Evolutionary conservation across 129 eudicot genomes (phyloP).

Genomic region (Centrapalus pauciflorus): DNA sequence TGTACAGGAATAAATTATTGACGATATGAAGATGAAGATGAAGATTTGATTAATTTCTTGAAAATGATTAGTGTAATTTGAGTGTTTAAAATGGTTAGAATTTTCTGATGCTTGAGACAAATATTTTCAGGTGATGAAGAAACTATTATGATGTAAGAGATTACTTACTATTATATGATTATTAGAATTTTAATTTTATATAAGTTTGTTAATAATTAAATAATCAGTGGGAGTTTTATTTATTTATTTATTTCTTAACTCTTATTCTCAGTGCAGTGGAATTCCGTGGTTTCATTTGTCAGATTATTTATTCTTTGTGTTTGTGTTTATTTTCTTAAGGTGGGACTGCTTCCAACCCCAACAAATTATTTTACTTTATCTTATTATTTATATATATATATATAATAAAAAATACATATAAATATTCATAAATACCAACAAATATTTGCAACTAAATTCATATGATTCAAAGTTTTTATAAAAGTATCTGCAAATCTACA

Average conservation of each 20-base stretch:
- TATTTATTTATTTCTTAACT: constrained; percentile 7
- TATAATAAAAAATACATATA: no score
- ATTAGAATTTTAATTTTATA: constrained; percentile 11
- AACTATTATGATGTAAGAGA: constrained; percentile 16
- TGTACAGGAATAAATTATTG: constrained; percentile 10
- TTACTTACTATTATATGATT: constrained; percentile 9
- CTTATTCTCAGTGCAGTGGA: constrained; percentile 1
- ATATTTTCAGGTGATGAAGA: constrained; percentile 31
- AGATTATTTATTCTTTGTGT: constrained; percentile 10
- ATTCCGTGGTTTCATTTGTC: constrained; percentile 22
- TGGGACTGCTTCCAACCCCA: neutral
- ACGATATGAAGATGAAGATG: constrained; percentile 3
- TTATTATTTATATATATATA: no score
- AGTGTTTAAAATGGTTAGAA: constrained; percentile 2
- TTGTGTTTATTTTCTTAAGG: neutral
- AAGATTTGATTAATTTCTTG: neutral
- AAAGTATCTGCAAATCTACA: no score
- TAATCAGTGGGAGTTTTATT: constrained; percentile 21
- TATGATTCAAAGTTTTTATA: no score
- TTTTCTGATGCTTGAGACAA: constrained; percentile 33
- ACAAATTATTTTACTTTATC: neutral
- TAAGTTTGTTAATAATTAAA: constrained; percentile 27
- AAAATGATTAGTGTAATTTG: constrained; percentile 1
- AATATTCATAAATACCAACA: no score
- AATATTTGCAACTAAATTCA: no score